phyloP scores from a whole-genome alignment of 176 grass and related monocot species.

The Carex scoparia region DNA sequence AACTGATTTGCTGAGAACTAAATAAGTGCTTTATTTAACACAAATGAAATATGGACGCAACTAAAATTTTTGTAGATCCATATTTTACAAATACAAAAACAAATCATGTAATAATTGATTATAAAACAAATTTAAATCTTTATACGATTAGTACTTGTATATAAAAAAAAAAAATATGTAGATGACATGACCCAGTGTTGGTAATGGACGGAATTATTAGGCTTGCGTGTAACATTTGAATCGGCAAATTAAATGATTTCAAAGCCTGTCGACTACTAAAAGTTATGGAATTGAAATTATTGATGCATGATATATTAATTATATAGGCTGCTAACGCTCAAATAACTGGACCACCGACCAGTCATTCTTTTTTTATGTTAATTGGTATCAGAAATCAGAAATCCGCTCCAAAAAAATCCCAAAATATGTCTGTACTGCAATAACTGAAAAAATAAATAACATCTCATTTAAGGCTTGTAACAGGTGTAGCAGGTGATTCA shows the following conservation, averaged over 20 bases:
- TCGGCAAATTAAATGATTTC: background rate
- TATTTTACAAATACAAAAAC: background rate
- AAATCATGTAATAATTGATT: background rate
- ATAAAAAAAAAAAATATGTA: background rate
- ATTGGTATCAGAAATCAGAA: constrained; percentile 19
- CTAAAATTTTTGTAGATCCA: background rate
- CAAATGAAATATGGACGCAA: background rate
- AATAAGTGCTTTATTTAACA: background rate
- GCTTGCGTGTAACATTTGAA: background rate
- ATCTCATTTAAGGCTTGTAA: background rate
- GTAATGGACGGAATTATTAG: background rate
- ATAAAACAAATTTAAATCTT: background rate
- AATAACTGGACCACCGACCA: background rate
- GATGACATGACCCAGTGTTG: background rate
- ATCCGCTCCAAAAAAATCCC: background rate
- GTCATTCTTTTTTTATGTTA: constrained; percentile 4
- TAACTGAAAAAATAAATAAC: background rate
- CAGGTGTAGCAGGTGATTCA: background rate
- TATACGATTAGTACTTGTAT: background rate
- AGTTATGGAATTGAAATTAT: background rate
- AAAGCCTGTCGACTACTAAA: background rate
- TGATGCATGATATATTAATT: background rate
- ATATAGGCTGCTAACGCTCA: background rate
- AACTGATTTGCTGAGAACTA: background rate
- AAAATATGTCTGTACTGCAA: constrained; percentile 12